A percentile compares a stretch with the other conserved stretches of the same genome.
phyloP scores from a whole-genome alignment of 2,329 filamentous ascomycete genomes.

The Geosmithia putterillii region DNA sequence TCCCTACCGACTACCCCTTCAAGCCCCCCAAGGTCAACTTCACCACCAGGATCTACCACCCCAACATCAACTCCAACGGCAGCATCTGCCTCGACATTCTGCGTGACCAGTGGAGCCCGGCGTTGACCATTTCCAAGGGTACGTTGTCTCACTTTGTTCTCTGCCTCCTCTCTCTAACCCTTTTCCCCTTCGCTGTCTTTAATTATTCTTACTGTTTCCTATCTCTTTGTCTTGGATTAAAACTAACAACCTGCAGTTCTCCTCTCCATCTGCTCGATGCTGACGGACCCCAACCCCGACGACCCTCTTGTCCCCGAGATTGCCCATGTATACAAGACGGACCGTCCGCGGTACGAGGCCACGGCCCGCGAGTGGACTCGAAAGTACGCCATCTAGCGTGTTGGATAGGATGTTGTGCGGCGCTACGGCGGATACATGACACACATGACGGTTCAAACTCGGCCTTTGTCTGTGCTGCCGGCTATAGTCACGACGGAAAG shows the following conservation, averaged over 20 bases:
- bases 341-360: slow-evolving; percentile 88
- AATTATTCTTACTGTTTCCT: not conserved
- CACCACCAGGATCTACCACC: slow-evolving; percentile 98
- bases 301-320: slow-evolving; percentile 98
- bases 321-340: slow-evolving; percentile 99
- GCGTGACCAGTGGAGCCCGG: slow-evolving; percentile 97
- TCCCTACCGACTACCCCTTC: slow-evolving; percentile 99
- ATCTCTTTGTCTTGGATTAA: not conserved
- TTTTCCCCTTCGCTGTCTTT: slow-evolving; percentile 4
- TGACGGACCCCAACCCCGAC: slow-evolving; percentile 98
- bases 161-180: not conserved
- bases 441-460: not conserved
- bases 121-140: slow-evolving; percentile 98
- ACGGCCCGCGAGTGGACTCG: slow-evolving; percentile 97
- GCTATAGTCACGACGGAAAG: not conserved
- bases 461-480: not conserved
- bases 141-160: slow-evolving; percentile 10
- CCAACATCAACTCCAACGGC: slow-evolving; percentile 99
- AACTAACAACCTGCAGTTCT: slow-evolving; percentile 48
- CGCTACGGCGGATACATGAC: not conserved
- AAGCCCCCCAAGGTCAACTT: slow-evolving; percentile 99
- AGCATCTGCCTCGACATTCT: slow-evolving; percentile 98
- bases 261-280: slow-evolving; percentile 98
- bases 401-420: not conserved
- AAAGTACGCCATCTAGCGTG: slow-evolving; percentile 83